These are phyloP conservation scores for Kluyveromyces sp. DNA, from an alignment of 1,139 yeast genomes.

Conservation along the genomic window DNA sequence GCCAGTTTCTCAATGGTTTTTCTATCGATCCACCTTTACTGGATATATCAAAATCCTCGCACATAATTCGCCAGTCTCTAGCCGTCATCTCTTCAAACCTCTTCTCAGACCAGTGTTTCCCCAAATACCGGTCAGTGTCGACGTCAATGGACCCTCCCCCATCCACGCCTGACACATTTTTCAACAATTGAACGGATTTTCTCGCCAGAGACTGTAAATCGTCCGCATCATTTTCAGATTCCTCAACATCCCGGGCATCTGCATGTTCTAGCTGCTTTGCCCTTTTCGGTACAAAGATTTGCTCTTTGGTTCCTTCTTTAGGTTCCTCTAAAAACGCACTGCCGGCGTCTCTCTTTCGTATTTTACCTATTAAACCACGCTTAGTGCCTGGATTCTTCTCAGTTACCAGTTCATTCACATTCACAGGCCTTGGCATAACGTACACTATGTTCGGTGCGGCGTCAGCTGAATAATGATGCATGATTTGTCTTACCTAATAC, in stretches of 20 bases:
- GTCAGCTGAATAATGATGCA: too few relatives aligned
- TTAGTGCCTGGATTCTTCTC: neutral
- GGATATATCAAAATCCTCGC: constrained; percentile 67
- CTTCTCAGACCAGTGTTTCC: constrained; percentile 67
- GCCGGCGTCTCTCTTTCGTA: neutral
- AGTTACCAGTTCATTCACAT: neutral
- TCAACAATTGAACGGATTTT: constrained; percentile 1
- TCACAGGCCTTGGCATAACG: constrained; percentile 4
- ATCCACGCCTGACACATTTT: neutral
- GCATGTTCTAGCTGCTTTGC: neutral
- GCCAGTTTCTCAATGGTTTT: constrained; percentile 70
- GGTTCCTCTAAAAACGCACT: neutral
- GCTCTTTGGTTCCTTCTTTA: too few relatives aligned
- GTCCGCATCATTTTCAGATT: neutral
- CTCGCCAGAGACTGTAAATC: constrained; percentile 2
- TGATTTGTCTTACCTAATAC: too few relatives aligned
- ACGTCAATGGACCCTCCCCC: constrained; percentile 15
- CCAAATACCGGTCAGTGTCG: constrained; percentile 16
- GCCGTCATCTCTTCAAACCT: constrained; percentile 55
- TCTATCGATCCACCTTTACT: constrained; percentile 46
- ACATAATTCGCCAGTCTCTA: constrained; percentile 86
- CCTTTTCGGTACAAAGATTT: neutral
- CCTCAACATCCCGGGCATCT: neutral
- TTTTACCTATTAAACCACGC: neutral
- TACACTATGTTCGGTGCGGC: neutral